A percentile compares a stretch with the other conserved stretches of the same genome.
Conservation (phyloP, 495 filamentous ascomycete genomes). For the Lophiotrema nucula region DNA sequence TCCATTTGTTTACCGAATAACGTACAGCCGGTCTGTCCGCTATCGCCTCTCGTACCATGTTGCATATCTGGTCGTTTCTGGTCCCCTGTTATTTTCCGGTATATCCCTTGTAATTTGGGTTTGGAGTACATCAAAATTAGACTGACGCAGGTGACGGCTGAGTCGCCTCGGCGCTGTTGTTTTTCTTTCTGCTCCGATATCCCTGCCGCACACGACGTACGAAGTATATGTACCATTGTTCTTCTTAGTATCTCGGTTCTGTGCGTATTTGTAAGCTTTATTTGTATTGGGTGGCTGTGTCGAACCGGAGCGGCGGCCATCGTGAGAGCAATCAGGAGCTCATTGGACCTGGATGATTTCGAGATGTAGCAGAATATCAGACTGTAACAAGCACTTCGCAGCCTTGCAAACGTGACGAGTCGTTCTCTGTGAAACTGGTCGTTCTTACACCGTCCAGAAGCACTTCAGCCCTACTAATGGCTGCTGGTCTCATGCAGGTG, state of each 20-base stretch:
- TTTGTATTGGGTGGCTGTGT: background rate
- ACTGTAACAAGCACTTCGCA: no score
- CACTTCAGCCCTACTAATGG: no score
- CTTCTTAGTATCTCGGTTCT: background rate
- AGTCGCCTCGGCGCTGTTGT: background rate
- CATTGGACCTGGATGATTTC: no score
- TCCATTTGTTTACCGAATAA: background rate
- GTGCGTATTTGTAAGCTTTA: background rate
- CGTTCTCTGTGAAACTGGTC: no score
- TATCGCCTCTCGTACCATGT: background rate
- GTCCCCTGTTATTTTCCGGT: no score
- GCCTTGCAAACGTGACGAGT: no score
- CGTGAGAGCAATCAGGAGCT: no score
- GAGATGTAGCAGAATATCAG: no score
- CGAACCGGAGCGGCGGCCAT: no score
- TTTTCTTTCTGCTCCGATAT: conserved; percentile 5
- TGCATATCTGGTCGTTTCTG: no score
- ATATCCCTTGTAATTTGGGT: background rate
- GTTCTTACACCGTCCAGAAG: no score
- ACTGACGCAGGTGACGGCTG: background rate
- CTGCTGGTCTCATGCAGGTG: no score
- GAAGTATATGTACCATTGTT: conserved; percentile 5
- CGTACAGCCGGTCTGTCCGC: conserved; percentile 7
- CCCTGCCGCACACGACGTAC: conserved; percentile 6
- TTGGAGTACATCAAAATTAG: background rate